Base-by-base conservation (phyloP, 2,329 filamentous ascomycete species). In the Fusarium austroafricanum region DNA sequence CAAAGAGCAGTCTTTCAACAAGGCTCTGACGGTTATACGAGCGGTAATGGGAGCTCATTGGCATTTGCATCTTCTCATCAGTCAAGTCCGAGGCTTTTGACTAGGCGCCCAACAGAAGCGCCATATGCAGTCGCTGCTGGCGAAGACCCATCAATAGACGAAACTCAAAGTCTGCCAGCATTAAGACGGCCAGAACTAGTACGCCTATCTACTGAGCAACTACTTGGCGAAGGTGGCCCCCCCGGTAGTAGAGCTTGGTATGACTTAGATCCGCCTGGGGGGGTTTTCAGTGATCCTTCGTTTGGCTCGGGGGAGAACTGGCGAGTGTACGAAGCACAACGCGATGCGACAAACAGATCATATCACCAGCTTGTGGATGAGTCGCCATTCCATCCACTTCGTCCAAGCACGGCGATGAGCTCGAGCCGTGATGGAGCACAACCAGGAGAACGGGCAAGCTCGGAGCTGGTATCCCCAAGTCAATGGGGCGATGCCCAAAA, bases 301-400 rank as follows among this genome's bases (percentile, higher is more conserved):
- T 80, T 80, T 61, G 76, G 71, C 9, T 79, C 79, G 3, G 56
- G 71, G 5, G 79, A 80, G 64, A 80, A 81, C 54, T 81, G 79
- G 79, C 71, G 76, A 20, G 60, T 76, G 10, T 70, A 77, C n/a
- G 64, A 63, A 20, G 65, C 58, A 20, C 75, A 67, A 10, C 66
- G 72, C 26, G 75, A 75, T 8, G 71, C 75, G 11, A 55, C 62
- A 10, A 78, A 73, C 23, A 68, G 75, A 11, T 74, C 75, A 8
- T 79, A 80, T 62, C 73, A 75, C 37, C 76, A 78, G 17, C 71
- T 79, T 6, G 75, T 77, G 14, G 73, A 77, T 35, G 74, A 73
- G 20, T 75, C 76, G 10, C 78, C 79, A 0, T 79, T 80, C 50
- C 79, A 76, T 79, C 84, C 64, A 75, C 76, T 42, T 72, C 80